A percentile compares a stretch with the other conserved stretches of the same genome.
Evolutionary conservation across 2,329 filamentous ascomycete genomes (phyloP).

Genomic region (Bipolaris oryzae): DNA sequence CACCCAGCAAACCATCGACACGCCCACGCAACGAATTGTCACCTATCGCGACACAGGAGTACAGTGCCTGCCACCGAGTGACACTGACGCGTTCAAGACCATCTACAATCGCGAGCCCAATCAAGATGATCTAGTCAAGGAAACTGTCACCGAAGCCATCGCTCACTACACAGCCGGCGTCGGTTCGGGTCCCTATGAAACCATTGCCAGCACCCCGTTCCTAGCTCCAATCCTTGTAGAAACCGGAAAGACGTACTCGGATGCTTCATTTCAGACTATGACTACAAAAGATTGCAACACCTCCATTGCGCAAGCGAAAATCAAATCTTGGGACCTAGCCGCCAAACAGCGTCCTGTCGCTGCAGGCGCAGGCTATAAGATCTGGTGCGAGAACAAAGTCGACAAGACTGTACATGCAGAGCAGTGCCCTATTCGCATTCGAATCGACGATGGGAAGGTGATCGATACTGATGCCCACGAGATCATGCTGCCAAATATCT

Average conservation of each 20-base stretch:
- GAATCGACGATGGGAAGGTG: conserved; percentile 17
- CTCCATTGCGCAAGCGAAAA: conserved; percentile 20
- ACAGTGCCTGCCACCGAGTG: conserved; percentile 21
- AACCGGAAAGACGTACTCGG: background rate
- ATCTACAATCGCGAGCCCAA: conserved; percentile 20
- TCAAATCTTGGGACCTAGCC: conserved; percentile 16
- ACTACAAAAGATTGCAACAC: background rate
- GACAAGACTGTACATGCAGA: conserved; percentile 24
- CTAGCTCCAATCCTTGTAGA: background rate
- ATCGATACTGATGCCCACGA: background rate
- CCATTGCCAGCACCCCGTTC: conserved; percentile 12
- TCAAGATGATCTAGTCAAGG: conserved; percentile 6
- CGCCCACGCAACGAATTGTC: background rate
- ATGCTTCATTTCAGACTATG: conserved; percentile 26
- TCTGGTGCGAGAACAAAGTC: conserved; percentile 17
- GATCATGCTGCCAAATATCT: conserved; percentile 17
- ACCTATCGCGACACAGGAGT: conserved; percentile 21
- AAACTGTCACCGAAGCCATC: conserved; percentile 15
- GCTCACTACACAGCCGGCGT: conserved; percentile 11
- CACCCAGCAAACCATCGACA: background rate
- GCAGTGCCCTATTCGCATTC: conserved; percentile 6
- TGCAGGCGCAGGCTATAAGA: conserved; percentile 8
- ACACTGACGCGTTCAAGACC: conserved; percentile 12
- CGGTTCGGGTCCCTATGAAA: conserved; percentile 7
- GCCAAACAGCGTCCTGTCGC: conserved; percentile 15